A percentile compares a stretch with the other conserved stretches of the same genome.
Evolutionary conservation across 2,329 filamentous ascomycete species (phyloP).

Genomic region (Fusarium hostae): DNA sequence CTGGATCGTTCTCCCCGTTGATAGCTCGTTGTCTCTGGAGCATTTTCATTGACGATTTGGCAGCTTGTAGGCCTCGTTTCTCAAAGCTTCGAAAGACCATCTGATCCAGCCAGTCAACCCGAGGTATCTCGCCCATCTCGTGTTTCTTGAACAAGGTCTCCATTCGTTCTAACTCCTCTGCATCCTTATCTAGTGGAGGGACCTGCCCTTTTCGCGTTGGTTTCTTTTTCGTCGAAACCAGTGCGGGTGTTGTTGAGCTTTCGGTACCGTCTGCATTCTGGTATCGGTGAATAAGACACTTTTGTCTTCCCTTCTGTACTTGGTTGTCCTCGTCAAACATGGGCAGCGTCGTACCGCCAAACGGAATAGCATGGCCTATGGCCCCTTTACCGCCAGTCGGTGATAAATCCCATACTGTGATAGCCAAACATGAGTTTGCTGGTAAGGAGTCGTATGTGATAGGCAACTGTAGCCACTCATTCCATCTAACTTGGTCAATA

Average conservation of each 20-base stretch:
- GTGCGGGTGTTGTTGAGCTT: slow-evolving; percentile 78
- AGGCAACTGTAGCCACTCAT: slow-evolving; percentile 93
- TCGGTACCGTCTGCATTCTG: slow-evolving; percentile 87
- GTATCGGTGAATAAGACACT: slow-evolving; percentile 86
- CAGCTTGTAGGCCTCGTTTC: slow-evolving; percentile 74
- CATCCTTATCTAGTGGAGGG: slow-evolving; percentile 72
- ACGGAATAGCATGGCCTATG: slow-evolving; percentile 84
- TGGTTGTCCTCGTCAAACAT: slow-evolving; percentile 96
- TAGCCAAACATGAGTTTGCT: slow-evolving; percentile 82
- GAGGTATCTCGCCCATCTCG: slow-evolving; percentile 94
- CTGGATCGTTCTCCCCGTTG: slow-evolving; percentile 50
- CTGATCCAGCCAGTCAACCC: slow-evolving; percentile 95
- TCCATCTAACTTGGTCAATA: slow-evolving; percentile 71
- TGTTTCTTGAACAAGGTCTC: slow-evolving; percentile 96
- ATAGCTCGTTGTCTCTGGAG: slow-evolving; percentile 60
- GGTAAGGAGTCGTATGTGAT: slow-evolving; percentile 86
- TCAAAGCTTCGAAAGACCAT: slow-evolving; percentile 92
- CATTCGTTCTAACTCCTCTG: slow-evolving; percentile 87
- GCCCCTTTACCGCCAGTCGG: slow-evolving; percentile 77
- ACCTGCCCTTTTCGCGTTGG: slow-evolving; percentile 62
- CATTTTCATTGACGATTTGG: slow-evolving; percentile 71
- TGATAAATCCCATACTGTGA: slow-evolving; percentile 95
- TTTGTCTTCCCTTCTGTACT: slow-evolving; percentile 89
- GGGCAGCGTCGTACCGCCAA: slow-evolving; percentile 90
- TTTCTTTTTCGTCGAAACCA: slow-evolving; percentile 67